These are phyloP conservation scores for Madurella fahalii DNA, from an alignment of 2,329 filamentous ascomycete genomes.

Conservation along the genomic window DNA sequence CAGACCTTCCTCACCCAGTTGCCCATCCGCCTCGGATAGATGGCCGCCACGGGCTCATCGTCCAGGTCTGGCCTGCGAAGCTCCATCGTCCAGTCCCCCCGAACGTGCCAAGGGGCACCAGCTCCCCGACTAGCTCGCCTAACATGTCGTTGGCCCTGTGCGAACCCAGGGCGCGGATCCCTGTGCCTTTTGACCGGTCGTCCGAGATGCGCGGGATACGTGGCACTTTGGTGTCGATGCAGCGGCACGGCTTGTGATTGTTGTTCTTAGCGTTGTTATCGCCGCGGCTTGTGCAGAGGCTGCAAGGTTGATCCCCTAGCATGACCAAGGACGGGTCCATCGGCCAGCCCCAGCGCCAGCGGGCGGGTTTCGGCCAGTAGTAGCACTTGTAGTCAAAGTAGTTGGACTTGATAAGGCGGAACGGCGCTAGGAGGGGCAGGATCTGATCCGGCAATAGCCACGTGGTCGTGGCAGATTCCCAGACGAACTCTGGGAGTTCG, in stretches of 20 bases:
- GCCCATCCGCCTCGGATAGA: slow-evolving; percentile 22
- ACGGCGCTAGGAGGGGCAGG: slow-evolving; percentile 17
- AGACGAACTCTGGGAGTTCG: slow-evolving; percentile 24
- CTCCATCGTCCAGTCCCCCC: slow-evolving; percentile 20
- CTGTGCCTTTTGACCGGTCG: slow-evolving; percentile 18
- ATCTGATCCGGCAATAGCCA: slow-evolving; percentile 15
- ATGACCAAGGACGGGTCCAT: slow-evolving; percentile 17
- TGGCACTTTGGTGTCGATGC: slow-evolving; percentile 12
- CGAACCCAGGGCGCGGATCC: slow-evolving; percentile 18
- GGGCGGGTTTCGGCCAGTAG: slow-evolving; percentile 16
- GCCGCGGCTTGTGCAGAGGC: slow-evolving; percentile 15
- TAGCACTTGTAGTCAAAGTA: slow-evolving; percentile 12
- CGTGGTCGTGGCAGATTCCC: slow-evolving; percentile 18
- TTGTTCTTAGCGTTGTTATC: background rate
- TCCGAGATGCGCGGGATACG: slow-evolving; percentile 20
- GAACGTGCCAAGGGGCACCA: slow-evolving; percentile 18
- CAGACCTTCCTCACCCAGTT: slow-evolving; percentile 27
- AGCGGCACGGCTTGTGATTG: slow-evolving; percentile 13
- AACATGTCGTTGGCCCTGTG: slow-evolving; percentile 16
- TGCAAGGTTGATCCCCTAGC: slow-evolving; percentile 14
- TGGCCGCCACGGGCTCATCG: slow-evolving; percentile 22
- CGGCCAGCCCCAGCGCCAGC: slow-evolving; percentile 23
- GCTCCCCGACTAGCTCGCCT: slow-evolving; percentile 25
- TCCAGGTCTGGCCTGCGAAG: slow-evolving; percentile 22
- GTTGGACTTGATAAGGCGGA: slow-evolving; percentile 17